Conservation (phyloP, 805 yeast species). For the Wickerhamomyces rabaulensis region DNA sequence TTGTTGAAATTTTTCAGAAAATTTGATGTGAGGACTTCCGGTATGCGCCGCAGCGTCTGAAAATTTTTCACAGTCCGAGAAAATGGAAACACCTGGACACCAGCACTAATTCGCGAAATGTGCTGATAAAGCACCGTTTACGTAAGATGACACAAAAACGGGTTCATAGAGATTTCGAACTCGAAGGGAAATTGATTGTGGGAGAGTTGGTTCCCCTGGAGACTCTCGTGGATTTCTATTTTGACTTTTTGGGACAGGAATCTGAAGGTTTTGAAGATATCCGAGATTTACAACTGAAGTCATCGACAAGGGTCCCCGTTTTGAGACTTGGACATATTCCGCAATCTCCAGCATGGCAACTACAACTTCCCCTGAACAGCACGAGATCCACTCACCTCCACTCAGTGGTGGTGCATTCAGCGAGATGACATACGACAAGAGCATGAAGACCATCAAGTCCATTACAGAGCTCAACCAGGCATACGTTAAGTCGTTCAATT, state of each 20-base stretch:
- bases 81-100: slow-evolving; percentile 6
- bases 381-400: not conserved
- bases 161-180: not conserved
- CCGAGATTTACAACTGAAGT: too few relatives aligned
- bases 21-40: not conserved
- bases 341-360: not conserved
- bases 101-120: not conserved
- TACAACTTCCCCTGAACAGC: not conserved
- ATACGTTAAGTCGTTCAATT: not conserved
- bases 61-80: not conserved
- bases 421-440: not conserved
- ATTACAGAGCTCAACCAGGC: not conserved
- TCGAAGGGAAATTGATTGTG: too few relatives aligned
- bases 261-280: too few relatives aligned
- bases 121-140: not conserved
- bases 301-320: too few relatives aligned
- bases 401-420: not conserved
- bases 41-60: not conserved
- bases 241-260: too few relatives aligned
- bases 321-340: not conserved
- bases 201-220: not conserved
- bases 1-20: not conserved
- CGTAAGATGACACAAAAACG: not conserved
- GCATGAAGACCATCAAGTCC: not conserved
- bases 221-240: too few relatives aligned